Percentiles rank a stretch among this genome's conserved stretches.
Evolutionary conservation across 2,329 filamentous ascomycete genomes (phyloP).

Genomic region (Fonsecaea erecta): DNA sequence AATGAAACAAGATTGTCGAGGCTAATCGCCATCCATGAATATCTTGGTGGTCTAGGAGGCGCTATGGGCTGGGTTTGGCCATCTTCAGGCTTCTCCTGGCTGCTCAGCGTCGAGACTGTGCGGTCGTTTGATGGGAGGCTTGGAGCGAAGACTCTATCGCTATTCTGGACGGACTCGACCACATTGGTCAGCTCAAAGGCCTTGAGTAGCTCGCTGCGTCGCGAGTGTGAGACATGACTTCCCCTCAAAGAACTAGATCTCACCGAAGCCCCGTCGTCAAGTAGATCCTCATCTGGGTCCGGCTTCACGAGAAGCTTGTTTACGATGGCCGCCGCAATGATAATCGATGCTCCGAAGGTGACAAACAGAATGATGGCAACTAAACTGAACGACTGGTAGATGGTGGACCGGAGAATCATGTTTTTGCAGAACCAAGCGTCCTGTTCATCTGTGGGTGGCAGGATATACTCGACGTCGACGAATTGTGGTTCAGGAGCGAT

Average conservation of each 20-base stretch:
- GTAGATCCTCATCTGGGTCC: constrained; percentile 20
- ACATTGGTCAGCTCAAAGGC: neutral
- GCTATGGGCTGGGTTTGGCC: neutral
- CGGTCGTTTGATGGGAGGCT: constrained; percentile 4
- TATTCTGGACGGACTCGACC: neutral
- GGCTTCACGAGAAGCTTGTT: constrained; percentile 10
- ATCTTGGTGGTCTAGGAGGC: neutral
- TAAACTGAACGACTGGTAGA: constrained; percentile 32
- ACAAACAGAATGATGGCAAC: constrained; percentile 29
- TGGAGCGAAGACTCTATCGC: neutral
- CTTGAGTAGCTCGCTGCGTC: neutral
- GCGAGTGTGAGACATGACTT: neutral
- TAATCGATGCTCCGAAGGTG: constrained; percentile 22
- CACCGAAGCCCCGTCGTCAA: constrained; percentile 7
- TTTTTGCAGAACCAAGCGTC: constrained; percentile 34
- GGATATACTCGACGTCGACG: constrained; percentile 3
- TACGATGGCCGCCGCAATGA: constrained; percentile 10
- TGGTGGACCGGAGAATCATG: constrained; percentile 22
- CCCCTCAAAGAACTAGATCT: neutral
- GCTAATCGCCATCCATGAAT: constrained; percentile 9
- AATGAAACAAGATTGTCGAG: neutral
- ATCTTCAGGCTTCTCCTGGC: neutral
- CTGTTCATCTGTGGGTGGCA: constrained; percentile 15
- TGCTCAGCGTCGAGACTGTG: neutral
- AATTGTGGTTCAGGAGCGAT: constrained; percentile 24